Evolutionary conservation across 257 asterid species (phyloP).

Genomic region (Cynanchum wilfordii): DNA sequence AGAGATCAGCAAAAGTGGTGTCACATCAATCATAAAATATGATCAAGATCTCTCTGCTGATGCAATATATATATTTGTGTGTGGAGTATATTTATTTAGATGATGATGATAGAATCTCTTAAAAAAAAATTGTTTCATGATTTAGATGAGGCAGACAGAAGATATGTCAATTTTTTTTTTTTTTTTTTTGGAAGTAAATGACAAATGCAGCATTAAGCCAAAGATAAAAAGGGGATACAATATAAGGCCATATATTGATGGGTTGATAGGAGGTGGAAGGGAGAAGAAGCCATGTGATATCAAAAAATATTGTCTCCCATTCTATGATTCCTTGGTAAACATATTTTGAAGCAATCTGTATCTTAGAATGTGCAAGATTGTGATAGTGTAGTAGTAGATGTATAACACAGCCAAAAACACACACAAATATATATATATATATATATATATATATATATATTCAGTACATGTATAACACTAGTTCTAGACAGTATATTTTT

Average conservation of each 20-base stretch:
- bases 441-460: too few relatives aligned
- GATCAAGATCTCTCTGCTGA: background rate
- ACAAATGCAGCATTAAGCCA: conserved; percentile 8
- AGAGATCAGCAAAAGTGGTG: background rate
- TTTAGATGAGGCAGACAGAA: conserved; percentile 5
- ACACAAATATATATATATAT: background rate
- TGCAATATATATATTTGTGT: background rate
- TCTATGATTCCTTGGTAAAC: background rate
- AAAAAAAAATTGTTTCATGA: background rate
- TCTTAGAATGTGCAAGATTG: conserved; percentile 10
- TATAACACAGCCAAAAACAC: background rate
- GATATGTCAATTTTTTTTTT: conserved; percentile 5
- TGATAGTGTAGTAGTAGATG: background rate
- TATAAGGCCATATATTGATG: background rate
- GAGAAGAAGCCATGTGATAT: background rate
- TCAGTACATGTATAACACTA: too few relatives aligned
- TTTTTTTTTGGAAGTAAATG: background rate
- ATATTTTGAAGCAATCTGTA: background rate
- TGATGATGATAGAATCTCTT: background rate
- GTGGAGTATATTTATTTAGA: background rate
- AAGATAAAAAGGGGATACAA: background rate
- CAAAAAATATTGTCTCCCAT: conserved; percentile 8
- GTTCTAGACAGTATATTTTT: too few relatives aligned
- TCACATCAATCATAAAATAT: background rate
- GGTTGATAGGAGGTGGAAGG: conserved; percentile 1